Evolutionary conservation across 2,329 filamentous ascomycete species (phyloP).

Genomic region (Grosmannia huntii): DNA sequence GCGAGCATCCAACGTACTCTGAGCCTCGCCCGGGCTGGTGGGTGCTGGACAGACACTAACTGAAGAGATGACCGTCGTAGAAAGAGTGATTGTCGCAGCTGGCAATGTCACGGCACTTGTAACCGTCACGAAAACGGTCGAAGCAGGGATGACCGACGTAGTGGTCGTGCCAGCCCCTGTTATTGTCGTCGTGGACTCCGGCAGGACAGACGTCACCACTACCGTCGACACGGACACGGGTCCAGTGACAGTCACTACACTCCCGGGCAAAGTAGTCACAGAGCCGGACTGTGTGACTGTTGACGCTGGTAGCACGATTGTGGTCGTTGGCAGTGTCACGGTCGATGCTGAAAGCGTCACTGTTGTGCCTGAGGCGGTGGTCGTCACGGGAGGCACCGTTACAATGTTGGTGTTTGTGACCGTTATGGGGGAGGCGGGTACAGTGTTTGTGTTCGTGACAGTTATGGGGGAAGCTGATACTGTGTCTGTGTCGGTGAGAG

Average conservation of each 20-base stretch:
- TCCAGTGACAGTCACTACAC: not conserved
- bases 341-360: conserved; percentile 6
- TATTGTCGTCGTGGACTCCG: conserved; percentile 4
- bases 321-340: conserved; percentile 4
- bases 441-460: not conserved
- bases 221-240: not conserved
- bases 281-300: conserved; percentile 3
- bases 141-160: conserved; percentile 7
- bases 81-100: conserved; percentile 14
- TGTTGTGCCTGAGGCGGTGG: conserved; percentile 3
- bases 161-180: conserved; percentile 6
- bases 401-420: not conserved
- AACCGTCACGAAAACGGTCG: conserved; percentile 3
- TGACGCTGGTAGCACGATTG: not conserved
- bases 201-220: conserved; percentile 6
- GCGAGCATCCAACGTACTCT: conserved; percentile 18
- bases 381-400: conserved; percentile 4
- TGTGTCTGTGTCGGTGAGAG: not conserved
- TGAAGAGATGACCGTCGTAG: conserved; percentile 19
- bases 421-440: not conserved
- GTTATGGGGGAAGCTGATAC: not conserved
- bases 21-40: conserved; percentile 16
- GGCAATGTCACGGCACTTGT: conserved; percentile 7
- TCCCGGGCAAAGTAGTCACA: not conserved
- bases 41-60: conserved; percentile 31